These are phyloP conservation scores for Cercospora berteroae DNA, from an alignment of 2,329 filamentous ascomycete genomes.

Conservation along the genomic window DNA sequence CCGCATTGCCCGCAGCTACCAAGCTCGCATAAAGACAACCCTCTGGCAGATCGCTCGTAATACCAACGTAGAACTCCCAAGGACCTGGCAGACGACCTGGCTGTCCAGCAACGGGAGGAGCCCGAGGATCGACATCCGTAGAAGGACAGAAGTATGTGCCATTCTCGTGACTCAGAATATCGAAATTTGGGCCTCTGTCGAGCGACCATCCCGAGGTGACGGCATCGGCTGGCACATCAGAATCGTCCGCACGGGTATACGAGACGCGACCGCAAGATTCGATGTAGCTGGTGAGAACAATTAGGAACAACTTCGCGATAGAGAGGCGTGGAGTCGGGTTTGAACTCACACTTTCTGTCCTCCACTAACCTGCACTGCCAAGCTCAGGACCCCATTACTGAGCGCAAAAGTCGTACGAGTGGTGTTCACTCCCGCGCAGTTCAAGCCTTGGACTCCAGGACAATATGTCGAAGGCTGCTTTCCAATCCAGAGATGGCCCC, in stretches of 20 bases:
- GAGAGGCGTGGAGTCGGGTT: not conserved
- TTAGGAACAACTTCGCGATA: not conserved
- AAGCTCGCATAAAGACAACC: slow-evolving; percentile 14
- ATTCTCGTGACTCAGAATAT: slow-evolving; percentile 22
- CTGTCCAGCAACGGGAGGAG: not conserved
- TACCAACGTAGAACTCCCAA: slow-evolving; percentile 16
- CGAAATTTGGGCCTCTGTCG: slow-evolving; percentile 16
- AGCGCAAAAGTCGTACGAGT: slow-evolving; percentile 20
- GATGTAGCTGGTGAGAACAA: slow-evolving; percentile 30
- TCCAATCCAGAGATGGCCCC: slow-evolving; percentile 33
- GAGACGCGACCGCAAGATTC: slow-evolving; percentile 32
- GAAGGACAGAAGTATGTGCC: slow-evolving; percentile 13
- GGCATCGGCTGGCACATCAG: slow-evolving; percentile 29
- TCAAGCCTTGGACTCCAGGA: slow-evolving; percentile 23
- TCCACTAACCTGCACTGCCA: slow-evolving; percentile 32
- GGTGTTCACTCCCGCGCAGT: slow-evolving; percentile 12
- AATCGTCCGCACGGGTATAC: slow-evolving; percentile 35
- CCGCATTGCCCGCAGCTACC: slow-evolving; percentile 13
- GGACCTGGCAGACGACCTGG: slow-evolving; percentile 5
- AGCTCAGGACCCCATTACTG: slow-evolving; percentile 16
- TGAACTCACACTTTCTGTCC: slow-evolving; percentile 35
- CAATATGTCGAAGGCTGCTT: slow-evolving; percentile 34
- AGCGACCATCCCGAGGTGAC: slow-evolving; percentile 30
- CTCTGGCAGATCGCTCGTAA: slow-evolving; percentile 3
- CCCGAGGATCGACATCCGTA: not conserved